Conservation (phyloP, 164 flowering plant genomes). For the Stephania cephalantha region DNA sequence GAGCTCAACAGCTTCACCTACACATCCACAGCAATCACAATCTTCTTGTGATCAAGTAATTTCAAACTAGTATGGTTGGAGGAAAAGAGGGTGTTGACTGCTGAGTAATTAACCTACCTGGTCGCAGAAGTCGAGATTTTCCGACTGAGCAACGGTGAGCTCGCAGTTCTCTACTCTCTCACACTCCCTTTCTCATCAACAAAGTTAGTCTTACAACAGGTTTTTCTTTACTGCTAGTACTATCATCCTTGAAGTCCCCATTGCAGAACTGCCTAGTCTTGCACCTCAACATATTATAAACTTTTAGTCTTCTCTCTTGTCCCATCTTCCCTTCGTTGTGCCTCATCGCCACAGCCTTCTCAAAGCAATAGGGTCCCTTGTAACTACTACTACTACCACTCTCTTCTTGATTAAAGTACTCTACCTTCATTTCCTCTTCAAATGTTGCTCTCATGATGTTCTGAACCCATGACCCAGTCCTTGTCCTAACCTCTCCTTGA, state of each 20-base stretch:
- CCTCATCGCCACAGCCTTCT: slow-evolving; percentile 69
- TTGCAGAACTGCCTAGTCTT: slow-evolving; percentile 57
- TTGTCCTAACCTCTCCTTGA: slow-evolving; percentile 61
- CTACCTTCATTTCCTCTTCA: slow-evolving; percentile 26
- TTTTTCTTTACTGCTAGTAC: slow-evolving; percentile 5
- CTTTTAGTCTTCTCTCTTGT: slow-evolving; percentile 44
- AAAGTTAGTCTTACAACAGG: slow-evolving; percentile 54
- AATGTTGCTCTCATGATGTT: slow-evolving; percentile 47
- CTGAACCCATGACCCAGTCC: slow-evolving; percentile 47
- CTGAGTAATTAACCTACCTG: slow-evolving; percentile 34
- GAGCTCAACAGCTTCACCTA: slow-evolving; percentile 51
- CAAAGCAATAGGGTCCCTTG: slow-evolving; percentile 29
- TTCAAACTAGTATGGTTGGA: too few relatives aligned
- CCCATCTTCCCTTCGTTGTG: slow-evolving; percentile 75
- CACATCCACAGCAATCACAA: too few relatives aligned
- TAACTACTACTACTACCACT: slow-evolving; percentile 15
- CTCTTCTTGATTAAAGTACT: slow-evolving; percentile 29
- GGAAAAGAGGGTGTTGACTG: too few relatives aligned
- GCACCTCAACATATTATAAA: slow-evolving; percentile 63
- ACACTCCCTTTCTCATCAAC: slow-evolving; percentile 71
- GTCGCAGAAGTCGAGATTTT: slow-evolving; percentile 60
- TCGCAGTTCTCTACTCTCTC: slow-evolving; percentile 45
- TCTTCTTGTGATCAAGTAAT: too few relatives aligned
- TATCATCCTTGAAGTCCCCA: slow-evolving; percentile 21
- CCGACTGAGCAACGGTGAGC: slow-evolving; percentile 46